A percentile compares a stretch with the other conserved stretches of the same genome.
These are phyloP conservation scores for Schizophyllum amplum DNA, from an alignment of 1,284 basidiomycete genomes.

Conservation along the genomic window DNA sequence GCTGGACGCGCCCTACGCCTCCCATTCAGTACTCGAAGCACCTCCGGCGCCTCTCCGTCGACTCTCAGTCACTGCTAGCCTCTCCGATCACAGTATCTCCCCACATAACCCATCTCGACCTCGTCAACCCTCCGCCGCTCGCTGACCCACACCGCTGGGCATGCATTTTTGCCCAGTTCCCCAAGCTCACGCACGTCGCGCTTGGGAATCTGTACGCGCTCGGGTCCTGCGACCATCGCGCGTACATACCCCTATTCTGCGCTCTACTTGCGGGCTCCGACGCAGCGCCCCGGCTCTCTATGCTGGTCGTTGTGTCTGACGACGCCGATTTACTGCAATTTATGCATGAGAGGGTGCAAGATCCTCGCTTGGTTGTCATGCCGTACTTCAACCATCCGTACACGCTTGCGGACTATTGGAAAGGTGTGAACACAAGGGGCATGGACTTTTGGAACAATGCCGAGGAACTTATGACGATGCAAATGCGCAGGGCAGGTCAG, in stretches of 20 bases:
- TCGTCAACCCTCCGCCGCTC: neutral
- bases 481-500: too few species aligned
- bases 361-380: neutral
- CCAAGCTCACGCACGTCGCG: neutral
- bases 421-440: neutral
- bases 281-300: neutral
- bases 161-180: neutral
- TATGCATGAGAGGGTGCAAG: neutral
- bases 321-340: neutral
- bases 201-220: neutral
- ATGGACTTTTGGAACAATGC: neutral
- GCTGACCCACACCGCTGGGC: neutral
- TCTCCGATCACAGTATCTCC: neutral
- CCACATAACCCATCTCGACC: neutral
- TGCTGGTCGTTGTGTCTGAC: neutral
- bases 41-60: neutral
- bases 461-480: neutral
- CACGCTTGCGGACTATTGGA: neutral
- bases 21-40: neutral
- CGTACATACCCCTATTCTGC: neutral
- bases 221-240: neutral
- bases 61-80: neutral
- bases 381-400: neutral
- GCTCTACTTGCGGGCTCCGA: neutral
- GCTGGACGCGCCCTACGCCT: neutral